Conservation (phyloP, 495 filamentous ascomycete species). For the Penicillium paradoxum region DNA sequence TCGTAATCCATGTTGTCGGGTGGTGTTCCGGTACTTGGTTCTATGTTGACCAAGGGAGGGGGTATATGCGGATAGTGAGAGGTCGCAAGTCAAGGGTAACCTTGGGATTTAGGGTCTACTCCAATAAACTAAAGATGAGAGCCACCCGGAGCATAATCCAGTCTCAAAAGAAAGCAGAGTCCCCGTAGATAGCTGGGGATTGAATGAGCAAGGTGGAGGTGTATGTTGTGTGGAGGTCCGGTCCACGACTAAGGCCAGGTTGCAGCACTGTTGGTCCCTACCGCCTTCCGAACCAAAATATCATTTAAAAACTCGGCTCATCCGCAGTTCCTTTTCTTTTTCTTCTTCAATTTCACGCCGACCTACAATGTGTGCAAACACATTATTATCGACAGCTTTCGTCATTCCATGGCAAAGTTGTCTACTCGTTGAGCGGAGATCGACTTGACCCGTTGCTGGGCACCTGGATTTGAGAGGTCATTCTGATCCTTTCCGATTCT, state of each 20-base stretch:
- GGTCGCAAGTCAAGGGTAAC: conserved; percentile 13
- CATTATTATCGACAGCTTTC: conserved; percentile 59
- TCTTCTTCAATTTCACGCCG: conserved; percentile 47
- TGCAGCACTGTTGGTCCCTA: conserved; percentile 41
- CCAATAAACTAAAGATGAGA: conserved; percentile 18
- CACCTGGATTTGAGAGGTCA: conserved; percentile 68
- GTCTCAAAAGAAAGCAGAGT: conserved; percentile 20
- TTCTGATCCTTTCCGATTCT: conserved; percentile 59
- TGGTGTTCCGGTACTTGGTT: conserved; percentile 24
- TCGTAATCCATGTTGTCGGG: conserved; percentile 65
- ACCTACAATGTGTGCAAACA: conserved; percentile 38
- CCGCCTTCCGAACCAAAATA: conserved; percentile 29
- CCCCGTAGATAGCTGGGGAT: conserved; percentile 19
- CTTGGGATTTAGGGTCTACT: conserved; percentile 12
- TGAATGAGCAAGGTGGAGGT: conserved; percentile 16
- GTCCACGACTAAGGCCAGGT: conserved; percentile 44
- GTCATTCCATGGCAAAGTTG: conserved; percentile 48
- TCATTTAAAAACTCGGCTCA: conserved; percentile 35
- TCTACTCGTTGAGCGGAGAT: conserved; percentile 72
- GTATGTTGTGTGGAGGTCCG: conserved; percentile 35
- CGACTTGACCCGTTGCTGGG: conserved; percentile 66
- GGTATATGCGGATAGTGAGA: conserved; percentile 16
- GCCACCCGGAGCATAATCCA: conserved; percentile 33
- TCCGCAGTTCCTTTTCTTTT: conserved; percentile 25
- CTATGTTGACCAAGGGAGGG: conserved; percentile 26